Conservation (phyloP, 805 yeast genomes). For the Kregervanrija fluxuum region DNA sequence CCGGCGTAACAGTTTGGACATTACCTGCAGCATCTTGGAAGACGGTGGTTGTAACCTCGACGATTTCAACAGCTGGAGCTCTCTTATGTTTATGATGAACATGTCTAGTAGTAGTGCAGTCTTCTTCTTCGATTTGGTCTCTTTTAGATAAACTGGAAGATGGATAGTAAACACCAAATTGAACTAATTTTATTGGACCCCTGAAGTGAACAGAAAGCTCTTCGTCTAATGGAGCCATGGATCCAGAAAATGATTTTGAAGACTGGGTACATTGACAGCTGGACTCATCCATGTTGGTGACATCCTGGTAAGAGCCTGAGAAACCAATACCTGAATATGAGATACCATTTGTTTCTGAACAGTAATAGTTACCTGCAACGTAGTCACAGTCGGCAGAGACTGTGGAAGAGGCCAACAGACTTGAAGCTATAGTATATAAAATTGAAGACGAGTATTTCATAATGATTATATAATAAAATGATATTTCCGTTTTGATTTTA, state of each 20-base stretch:
- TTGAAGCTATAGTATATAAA: slow-evolving; percentile 7
- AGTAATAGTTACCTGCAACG: slow-evolving; percentile 76
- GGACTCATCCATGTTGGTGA: slow-evolving; percentile 57
- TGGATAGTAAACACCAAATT: slow-evolving; percentile 88
- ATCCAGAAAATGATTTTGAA: slow-evolving; percentile 55
- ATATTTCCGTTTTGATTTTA: too few species aligned
- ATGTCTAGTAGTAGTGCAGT: slow-evolving; percentile 38
- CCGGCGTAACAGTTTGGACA: slow-evolving; percentile 17
- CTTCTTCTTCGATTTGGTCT: slow-evolving; percentile 30
- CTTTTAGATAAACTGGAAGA: slow-evolving; percentile 32
- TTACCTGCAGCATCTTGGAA: slow-evolving; percentile 56
- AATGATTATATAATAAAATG: neutral
- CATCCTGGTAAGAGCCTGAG: slow-evolving; percentile 69
- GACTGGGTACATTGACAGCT: slow-evolving; percentile 66
- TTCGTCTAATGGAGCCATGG: slow-evolving; percentile 74
- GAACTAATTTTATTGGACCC: slow-evolving; percentile 74
- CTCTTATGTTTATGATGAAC: slow-evolving; percentile 48
- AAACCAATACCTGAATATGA: slow-evolving; percentile 63
- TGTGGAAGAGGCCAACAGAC: slow-evolving; percentile 15
- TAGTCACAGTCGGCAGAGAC: slow-evolving; percentile 24
- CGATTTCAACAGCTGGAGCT: slow-evolving; percentile 56
- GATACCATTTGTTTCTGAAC: slow-evolving; percentile 56
- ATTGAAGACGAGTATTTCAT: slow-evolving; percentile 12
- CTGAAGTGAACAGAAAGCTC: slow-evolving; percentile 85
- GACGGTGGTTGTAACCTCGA: slow-evolving; percentile 74